phyloP scores from a whole-genome alignment of 1,139 yeast species.

The Hemisphaericaspora lyxosophila region DNA sequence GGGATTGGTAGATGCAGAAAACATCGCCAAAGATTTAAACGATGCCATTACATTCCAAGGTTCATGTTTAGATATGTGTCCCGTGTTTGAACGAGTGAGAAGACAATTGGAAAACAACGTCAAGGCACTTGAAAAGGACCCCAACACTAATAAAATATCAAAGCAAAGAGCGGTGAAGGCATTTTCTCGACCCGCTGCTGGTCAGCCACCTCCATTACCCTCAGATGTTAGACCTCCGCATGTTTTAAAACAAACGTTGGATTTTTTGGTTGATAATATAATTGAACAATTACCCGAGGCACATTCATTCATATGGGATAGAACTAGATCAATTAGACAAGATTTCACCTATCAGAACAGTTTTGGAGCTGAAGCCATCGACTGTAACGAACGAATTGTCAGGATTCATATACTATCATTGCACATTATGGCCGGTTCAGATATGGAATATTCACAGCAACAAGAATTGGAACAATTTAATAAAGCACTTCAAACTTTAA shows the following conservation, averaged over 20 bases:
- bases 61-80: slow-evolving; percentile 92
- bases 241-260: slow-evolving; percentile 61
- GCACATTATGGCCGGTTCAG: slow-evolving; percentile 82
- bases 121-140: slow-evolving; percentile 72
- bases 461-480: slow-evolving; percentile 94
- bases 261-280: slow-evolving; percentile 65
- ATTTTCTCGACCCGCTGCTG: slow-evolving; percentile 96
- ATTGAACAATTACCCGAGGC: slow-evolving; percentile 73
- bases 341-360: slow-evolving; percentile 96
- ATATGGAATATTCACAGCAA: slow-evolving; percentile 84
- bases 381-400: slow-evolving; percentile 89
- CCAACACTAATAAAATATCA: slow-evolving; percentile 61
- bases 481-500: slow-evolving; percentile 84
- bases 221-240: slow-evolving; percentile 96
- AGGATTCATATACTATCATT: slow-evolving; percentile 80
- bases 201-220: slow-evolving; percentile 96
- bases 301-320: slow-evolving; percentile 95
- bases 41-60: slow-evolving; percentile 91
- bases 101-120: slow-evolving; percentile 88
- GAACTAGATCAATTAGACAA: slow-evolving; percentile 96
- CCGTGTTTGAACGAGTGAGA: slow-evolving; percentile 85
- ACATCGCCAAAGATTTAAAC: slow-evolving; percentile 72
- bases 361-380: slow-evolving; percentile 90
- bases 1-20: slow-evolving; percentile 88
- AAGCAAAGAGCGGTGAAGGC: slow-evolving; percentile 77